A percentile compares a stretch with the other conserved stretches of the same genome.
Conservation (phyloP, 2,329 filamentous ascomycete species). For the Paraconiothyrium sp. region DNA sequence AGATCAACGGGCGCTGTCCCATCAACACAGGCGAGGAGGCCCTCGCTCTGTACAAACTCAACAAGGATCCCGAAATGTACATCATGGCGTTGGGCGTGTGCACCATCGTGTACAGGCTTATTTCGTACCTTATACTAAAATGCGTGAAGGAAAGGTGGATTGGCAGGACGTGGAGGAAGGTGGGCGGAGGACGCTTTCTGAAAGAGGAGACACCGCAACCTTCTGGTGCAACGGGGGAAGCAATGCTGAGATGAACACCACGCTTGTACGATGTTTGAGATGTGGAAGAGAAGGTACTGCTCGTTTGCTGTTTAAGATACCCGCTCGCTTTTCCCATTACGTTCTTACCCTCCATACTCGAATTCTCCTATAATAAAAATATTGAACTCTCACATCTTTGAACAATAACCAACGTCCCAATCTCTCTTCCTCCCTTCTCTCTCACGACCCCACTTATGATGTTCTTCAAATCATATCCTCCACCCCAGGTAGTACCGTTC, state of each 20-base stretch:
- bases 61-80: slow-evolving; percentile 69
- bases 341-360: too few relatives aligned
- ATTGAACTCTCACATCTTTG: neutral
- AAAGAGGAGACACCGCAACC: neutral
- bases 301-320: neutral
- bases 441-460: neutral
- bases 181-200: slow-evolving; percentile 20
- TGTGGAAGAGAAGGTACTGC: neutral
- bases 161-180: slow-evolving; percentile 39
- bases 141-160: slow-evolving; percentile 64
- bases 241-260: neutral
- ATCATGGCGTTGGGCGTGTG: slow-evolving; percentile 70
- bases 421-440: neutral
- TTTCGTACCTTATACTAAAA: slow-evolving; percentile 69
- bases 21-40: slow-evolving; percentile 74
- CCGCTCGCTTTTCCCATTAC: neutral
- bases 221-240: neutral
- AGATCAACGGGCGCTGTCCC: slow-evolving; percentile 69
- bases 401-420: neutral
- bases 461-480: slow-evolving; percentile 33
- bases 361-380: too few relatives aligned
- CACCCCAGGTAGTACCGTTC: slow-evolving; percentile 67
- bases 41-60: slow-evolving; percentile 71
- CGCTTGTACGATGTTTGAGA: neutral
- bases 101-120: slow-evolving; percentile 70